Evolutionary conservation across 371 early-diverging fungal genomes (phyloP).

Genomic region (Mortierella sp.): DNA sequence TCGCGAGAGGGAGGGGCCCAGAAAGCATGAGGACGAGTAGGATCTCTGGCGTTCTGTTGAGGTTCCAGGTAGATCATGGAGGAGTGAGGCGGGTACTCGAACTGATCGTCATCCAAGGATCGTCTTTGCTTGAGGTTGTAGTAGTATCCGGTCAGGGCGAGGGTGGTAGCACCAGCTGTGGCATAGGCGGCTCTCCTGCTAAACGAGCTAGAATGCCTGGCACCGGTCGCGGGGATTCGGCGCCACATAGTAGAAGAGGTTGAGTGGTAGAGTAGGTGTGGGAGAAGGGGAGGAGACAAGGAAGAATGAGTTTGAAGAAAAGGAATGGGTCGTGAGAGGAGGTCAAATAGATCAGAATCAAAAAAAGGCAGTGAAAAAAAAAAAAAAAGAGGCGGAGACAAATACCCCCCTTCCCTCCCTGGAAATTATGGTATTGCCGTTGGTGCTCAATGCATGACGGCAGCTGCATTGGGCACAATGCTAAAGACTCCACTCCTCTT

Average conservation of each 20-base stretch:
- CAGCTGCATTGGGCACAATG: too few relatives aligned
- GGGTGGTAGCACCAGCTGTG: constrained; percentile 34
- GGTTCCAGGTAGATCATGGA: constrained; percentile 50
- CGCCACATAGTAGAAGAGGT: constrained; percentile 36
- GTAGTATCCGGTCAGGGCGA: constrained; percentile 40
- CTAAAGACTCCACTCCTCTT: background rate
- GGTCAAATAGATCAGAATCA: background rate
- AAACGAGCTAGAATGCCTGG: constrained; percentile 25
- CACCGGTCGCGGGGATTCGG: constrained; percentile 39
- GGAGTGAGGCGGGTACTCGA: constrained; percentile 35
- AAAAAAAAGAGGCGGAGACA: too few relatives aligned
- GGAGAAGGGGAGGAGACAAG: constrained; percentile 3
- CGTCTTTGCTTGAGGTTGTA: constrained; percentile 25
- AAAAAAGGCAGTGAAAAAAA: background rate
- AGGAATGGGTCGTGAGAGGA: background rate
- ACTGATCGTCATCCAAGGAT: constrained; percentile 20
- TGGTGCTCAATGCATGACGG: too few relatives aligned
- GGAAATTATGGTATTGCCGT: too few relatives aligned
- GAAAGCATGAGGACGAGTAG: constrained; percentile 64
- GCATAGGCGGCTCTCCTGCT: constrained; percentile 39
- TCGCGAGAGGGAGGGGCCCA: constrained; percentile 79
- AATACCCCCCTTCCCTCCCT: too few relatives aligned
- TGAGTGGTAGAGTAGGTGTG: background rate
- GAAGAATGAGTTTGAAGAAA: constrained; percentile 2
- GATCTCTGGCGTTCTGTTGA: constrained; percentile 38